phyloP scores from a whole-genome alignment of 495 filamentous ascomycete genomes.

The Lasiosphaeria hispida region DNA sequence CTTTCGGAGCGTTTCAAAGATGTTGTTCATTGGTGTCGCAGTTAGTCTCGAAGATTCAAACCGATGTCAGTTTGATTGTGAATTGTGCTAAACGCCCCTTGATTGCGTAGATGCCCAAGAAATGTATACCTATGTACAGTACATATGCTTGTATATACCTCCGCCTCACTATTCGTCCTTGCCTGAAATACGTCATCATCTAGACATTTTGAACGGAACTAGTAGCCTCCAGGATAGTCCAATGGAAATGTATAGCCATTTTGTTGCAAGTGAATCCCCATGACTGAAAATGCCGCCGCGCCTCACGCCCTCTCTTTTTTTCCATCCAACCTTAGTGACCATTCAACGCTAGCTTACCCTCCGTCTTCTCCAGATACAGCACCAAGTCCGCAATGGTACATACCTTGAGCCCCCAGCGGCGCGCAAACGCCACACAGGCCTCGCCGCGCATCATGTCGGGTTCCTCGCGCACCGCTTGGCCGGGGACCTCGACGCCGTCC shows the following conservation, averaged over 20 bases:
- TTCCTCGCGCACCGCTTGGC: conserved; percentile 54
- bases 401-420: conserved; percentile 83
- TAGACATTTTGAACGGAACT: neutral
- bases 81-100: neutral
- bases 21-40: too few species aligned
- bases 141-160: neutral
- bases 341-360: conserved; percentile 48
- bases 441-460: conserved; percentile 92
- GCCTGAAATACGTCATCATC: neutral
- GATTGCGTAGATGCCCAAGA: neutral
- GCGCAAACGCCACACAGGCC: conserved; percentile 83
- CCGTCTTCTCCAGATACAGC: conserved; percentile 67
- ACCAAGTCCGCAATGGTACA: conserved; percentile 94
- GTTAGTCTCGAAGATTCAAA: too few species aligned
- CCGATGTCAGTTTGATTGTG: neutral
- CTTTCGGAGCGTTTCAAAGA: neutral
- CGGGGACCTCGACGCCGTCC: conserved; percentile 63
- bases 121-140: neutral
- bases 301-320: neutral
- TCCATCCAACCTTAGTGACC: conserved; percentile 13
- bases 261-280: neutral
- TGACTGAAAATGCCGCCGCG: neutral
- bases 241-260: neutral
- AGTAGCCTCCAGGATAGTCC: neutral
- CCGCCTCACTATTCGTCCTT: neutral